Evolutionary conservation across 345 rosid species (phyloP).

Genomic region (Acer yangbiense): DNA sequence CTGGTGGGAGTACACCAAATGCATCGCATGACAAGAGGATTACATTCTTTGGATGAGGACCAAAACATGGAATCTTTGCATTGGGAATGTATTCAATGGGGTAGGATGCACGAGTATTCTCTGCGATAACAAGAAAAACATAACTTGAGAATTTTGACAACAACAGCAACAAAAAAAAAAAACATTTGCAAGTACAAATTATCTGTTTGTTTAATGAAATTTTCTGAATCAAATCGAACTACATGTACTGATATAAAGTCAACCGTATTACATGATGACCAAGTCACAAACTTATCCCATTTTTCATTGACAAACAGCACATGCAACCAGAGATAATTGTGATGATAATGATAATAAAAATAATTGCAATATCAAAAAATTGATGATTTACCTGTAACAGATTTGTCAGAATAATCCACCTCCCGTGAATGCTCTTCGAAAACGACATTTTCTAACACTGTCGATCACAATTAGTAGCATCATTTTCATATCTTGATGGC

Average conservation of each 20-base stretch:
- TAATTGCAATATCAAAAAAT: neutral
- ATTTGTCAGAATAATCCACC: slow-evolving; percentile 85
- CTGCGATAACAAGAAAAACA: slow-evolving; percentile 39
- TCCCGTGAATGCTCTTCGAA: slow-evolving; percentile 91
- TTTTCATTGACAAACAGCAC: neutral
- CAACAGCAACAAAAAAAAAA: too few species aligned
- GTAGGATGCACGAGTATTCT: slow-evolving; percentile 95
- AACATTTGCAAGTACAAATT: neutral
- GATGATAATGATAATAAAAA: neutral
- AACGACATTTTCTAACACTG: slow-evolving; percentile 94
- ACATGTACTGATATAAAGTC: neutral
- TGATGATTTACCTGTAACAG: slow-evolving; percentile 70
- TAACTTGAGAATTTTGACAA: neutral
- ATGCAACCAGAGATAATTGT: neutral
- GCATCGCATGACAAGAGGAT: slow-evolving; percentile 96
- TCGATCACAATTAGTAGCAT: slow-evolving; percentile 22
- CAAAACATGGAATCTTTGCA: slow-evolving; percentile 85
- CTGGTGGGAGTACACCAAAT: slow-evolving; percentile 97
- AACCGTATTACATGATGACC: neutral
- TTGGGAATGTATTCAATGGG: slow-evolving; percentile 94
- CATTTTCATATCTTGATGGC: slow-evolving; percentile 1
- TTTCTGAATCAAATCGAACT: neutral
- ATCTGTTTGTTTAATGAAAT: neutral
- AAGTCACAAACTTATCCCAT: slow-evolving; percentile 8
- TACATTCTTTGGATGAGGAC: slow-evolving; percentile 91